Evolutionary conservation across 139 green algal genomes (phyloP).

Genomic region (Astrephomene gubernaculifera): DNA sequence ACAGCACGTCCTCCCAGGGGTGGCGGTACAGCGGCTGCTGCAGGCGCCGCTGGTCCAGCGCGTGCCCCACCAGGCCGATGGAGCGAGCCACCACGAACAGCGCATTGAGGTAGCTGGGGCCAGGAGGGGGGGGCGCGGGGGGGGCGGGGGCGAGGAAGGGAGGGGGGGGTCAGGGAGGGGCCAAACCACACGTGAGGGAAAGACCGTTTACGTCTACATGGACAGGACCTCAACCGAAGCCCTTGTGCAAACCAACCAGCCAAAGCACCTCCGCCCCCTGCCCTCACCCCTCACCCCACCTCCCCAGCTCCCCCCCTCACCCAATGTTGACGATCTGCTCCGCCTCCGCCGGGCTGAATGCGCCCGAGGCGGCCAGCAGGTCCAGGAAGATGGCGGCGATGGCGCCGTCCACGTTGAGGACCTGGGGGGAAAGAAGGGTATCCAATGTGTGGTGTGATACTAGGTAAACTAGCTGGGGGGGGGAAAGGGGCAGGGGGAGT

Average conservation of each 20-base stretch:
- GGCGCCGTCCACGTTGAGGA: slow-evolving; percentile 92
- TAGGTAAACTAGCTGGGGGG: background rate
- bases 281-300: no score
- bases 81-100: slow-evolving; percentile 93
- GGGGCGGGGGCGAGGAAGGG: background rate
- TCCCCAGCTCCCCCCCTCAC: slow-evolving; percentile 15
- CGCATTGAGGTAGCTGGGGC: slow-evolving; percentile 94
- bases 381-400: slow-evolving; percentile 96
- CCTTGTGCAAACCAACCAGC: no score
- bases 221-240: no score
- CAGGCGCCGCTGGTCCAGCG: slow-evolving; percentile 94
- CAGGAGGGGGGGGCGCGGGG: no score
- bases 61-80: slow-evolving; percentile 96
- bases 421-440: background rate
- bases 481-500: background rate
- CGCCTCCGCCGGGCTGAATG: slow-evolving; percentile 73
- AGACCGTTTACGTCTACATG: no score
- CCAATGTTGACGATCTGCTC: slow-evolving; percentile 57
- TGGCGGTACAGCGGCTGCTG: slow-evolving; percentile 93
- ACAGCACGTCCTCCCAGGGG: slow-evolving; percentile 86
- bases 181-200: no score
- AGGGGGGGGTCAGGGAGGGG: background rate
- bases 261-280: no score
- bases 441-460: background rate
- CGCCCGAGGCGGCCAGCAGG: slow-evolving; percentile 77